Evolutionary conservation across 371 early-diverging fungal genomes (phyloP), one percentile per base, ranked within the genome.

Genomic region (Mucor circinelloides): DNA sequence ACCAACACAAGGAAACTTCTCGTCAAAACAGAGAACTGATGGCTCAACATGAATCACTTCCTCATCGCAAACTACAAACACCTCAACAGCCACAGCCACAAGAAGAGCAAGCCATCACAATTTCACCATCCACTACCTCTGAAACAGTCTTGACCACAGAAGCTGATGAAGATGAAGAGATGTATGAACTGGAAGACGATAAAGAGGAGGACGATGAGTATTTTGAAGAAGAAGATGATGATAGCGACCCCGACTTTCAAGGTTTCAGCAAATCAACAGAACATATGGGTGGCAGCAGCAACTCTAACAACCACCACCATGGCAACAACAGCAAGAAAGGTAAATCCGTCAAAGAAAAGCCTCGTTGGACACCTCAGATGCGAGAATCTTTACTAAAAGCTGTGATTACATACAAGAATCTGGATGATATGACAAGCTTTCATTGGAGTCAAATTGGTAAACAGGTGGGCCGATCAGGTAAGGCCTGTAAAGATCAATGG

Each of bases 401-500:
- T 10, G 64, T 82, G 19, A 64, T 73, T 2, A 48, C 64, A 12
- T 74, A 77, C 12, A 82, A 79, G 42, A 32, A 68, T 9, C 34
- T 82, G n/a, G 69, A 69, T 31, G 72, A 77, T 34, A 79, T 82
- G 79, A 34, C 73, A 34, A 68, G 74, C 2, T 78, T 75, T 63
- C 54, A 66, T 44, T 82, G 82, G 82, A 64, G 67, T 21, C 28
- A n/a, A 10, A 76, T 82, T 54, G 67, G 79, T 21, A 10, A 21
- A 8, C 30, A 59, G 6, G 74, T 75, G 2, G 75, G 76, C 1
- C 63, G 76, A 1, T 34, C 70, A 25, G 70, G 69, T 13, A 82
- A 82, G 57, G 75, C 82, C 2, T 82, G 82, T 30, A 82, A 82
- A 28, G 79, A 79, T 68, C 82, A 82, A 57, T 82, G 82, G 82